Evolutionary conservation across 2,329 filamentous ascomycete species (phyloP).

Genomic region (Thelonectria blattea): DNA sequence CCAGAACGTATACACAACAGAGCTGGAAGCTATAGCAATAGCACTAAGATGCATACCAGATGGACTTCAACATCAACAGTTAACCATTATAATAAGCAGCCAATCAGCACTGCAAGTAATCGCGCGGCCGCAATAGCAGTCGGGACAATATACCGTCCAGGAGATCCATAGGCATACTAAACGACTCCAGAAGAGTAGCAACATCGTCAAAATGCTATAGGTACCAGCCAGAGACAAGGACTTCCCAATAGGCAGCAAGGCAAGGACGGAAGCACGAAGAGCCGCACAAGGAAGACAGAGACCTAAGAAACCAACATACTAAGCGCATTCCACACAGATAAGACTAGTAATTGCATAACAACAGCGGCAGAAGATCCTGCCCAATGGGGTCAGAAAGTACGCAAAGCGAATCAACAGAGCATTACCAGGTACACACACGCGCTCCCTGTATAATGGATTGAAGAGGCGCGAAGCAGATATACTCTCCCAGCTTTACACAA

Average conservation of each 20-base stretch:
- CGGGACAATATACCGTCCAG: background rate
- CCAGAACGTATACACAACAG: too few species aligned
- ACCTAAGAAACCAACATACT: background rate
- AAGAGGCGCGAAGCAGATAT: too few species aligned
- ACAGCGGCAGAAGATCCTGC: too few species aligned
- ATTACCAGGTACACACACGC: too few species aligned
- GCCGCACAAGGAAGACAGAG: background rate
- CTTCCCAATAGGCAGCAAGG: background rate
- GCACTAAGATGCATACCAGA: background rate
- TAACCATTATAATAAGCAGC: background rate
- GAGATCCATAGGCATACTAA: background rate
- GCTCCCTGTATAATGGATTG: too few species aligned
- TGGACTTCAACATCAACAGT: background rate
- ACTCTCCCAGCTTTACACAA: too few species aligned
- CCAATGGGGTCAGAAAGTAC: too few species aligned
- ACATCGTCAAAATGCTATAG: background rate
- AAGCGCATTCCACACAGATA: background rate
- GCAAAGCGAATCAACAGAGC: too few species aligned
- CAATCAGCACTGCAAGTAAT: background rate
- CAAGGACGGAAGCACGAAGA: constrained; percentile 1
- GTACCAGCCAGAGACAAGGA: background rate
- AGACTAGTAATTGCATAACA: too few species aligned
- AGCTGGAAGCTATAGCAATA: background rate
- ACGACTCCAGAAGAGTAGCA: background rate
- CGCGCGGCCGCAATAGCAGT: background rate